Evolutionary conservation across 2,329 filamentous ascomycete genomes (phyloP).

Genomic region (Fusarium lyarnte): DNA sequence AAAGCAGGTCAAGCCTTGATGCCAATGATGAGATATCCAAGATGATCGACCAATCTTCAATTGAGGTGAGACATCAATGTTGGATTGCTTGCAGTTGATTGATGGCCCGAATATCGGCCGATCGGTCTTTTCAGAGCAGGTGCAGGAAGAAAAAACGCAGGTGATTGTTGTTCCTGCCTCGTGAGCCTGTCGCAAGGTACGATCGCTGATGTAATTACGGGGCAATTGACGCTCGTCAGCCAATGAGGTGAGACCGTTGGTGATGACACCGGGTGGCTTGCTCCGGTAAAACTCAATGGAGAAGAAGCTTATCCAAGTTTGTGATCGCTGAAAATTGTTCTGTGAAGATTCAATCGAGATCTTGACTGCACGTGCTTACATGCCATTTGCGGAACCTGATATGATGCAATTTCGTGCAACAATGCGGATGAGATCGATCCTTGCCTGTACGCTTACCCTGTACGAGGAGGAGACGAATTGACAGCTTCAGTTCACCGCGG

Average conservation of each 20-base stretch:
- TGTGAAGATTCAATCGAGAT: conserved; percentile 1
- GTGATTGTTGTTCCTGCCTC: conserved; percentile 18
- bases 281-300: conserved; percentile 17
- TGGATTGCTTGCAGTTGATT: background rate
- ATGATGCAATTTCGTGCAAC: background rate
- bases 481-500: rapidly evolving
- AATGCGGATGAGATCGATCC: no score
- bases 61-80: conserved; percentile 13
- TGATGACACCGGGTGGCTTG: background rate
- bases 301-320: conserved; percentile 19
- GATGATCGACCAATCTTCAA: background rate
- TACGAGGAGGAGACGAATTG: background rate
- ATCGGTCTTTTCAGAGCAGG: conserved; percentile 13
- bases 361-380: background rate
- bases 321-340: background rate
- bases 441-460: background rate
- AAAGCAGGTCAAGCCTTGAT: background rate
- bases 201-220: conserved; percentile 16
- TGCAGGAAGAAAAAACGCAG: conserved; percentile 10
- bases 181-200: conserved; percentile 22
- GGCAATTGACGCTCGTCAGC: rapidly evolving
- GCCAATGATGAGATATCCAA: background rate
- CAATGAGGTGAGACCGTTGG: background rate
- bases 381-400: rapidly evolving
- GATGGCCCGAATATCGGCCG: conserved; percentile 13